These are phyloP conservation scores for Suhomyces atakaporum DNA, from an alignment of 1,139 yeast genomes.

Conservation along the genomic window DNA sequence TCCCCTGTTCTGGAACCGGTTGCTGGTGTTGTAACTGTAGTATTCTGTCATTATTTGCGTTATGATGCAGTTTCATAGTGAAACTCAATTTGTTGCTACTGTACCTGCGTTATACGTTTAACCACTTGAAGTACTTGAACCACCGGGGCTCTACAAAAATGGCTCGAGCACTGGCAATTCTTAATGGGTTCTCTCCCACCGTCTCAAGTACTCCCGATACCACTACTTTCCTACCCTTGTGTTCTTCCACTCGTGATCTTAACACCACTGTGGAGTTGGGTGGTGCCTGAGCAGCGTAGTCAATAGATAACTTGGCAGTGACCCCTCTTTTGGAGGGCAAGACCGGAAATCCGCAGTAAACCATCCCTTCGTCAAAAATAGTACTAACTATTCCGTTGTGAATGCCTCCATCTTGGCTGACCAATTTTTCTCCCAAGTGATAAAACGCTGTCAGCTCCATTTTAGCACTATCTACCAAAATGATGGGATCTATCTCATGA, in stretches of 20 bases:
- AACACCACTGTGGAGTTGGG: conserved; percentile 69
- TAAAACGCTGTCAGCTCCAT: conserved; percentile 61
- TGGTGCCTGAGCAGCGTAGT: conserved; percentile 66
- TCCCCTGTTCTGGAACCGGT: too few relatives aligned
- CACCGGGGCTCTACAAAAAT: conserved; percentile 76
- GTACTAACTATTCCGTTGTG: conserved; percentile 90
- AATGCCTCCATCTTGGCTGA: conserved; percentile 70
- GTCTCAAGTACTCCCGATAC: conserved; percentile 67
- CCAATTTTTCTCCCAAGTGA: conserved; percentile 67
- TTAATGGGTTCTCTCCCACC: conserved; percentile 29
- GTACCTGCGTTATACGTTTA: conserved; percentile 39
- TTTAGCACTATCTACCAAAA: conserved; percentile 41
- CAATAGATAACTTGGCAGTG: conserved; percentile 73
- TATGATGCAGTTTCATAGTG: too few relatives aligned
- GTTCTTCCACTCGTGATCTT: conserved; percentile 64
- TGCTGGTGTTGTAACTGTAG: too few relatives aligned
- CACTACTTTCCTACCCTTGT: conserved; percentile 78
- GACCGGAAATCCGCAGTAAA: conserved; percentile 81
- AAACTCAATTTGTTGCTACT: too few relatives aligned
- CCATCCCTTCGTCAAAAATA: conserved; percentile 80
- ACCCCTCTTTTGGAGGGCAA: conserved; percentile 91
- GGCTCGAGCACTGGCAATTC: conserved; percentile 61
- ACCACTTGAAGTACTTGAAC: conserved; percentile 73
- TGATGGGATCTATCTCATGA: conserved; percentile 67
- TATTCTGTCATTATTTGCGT: too few relatives aligned